A percentile compares a stretch with the other conserved stretches of the same genome.
phyloP scores from a whole-genome alignment of 1,139 yeast species.

The Pichia sp. region DNA sequence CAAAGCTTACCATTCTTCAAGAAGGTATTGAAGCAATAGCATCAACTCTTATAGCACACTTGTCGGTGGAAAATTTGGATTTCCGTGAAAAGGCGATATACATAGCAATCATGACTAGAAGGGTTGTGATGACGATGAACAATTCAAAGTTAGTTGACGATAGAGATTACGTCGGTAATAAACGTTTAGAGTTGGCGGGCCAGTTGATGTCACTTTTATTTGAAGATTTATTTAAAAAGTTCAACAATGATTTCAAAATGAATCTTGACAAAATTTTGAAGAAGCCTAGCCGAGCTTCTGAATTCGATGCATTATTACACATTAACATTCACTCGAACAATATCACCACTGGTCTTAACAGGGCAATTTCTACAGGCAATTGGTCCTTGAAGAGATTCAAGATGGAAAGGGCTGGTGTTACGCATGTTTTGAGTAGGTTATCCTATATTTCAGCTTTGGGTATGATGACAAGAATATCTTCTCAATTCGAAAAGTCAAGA shows the following conservation, averaged over 20 bases:
- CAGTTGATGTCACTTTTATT: constrained; percentile 90
- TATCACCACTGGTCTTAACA: constrained; percentile 88
- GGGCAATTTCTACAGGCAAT: constrained; percentile 97
- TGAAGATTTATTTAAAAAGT: constrained; percentile 95
- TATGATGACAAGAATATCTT: constrained; percentile 98
- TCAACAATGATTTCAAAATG: constrained; percentile 89
- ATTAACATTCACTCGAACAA: constrained; percentile 88
- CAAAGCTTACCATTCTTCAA: constrained; percentile 73
- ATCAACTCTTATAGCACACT: constrained; percentile 92
- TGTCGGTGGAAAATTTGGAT: constrained; percentile 76
- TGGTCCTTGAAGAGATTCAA: constrained; percentile 98
- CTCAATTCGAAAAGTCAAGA: constrained; percentile 96
- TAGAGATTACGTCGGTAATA: constrained; percentile 97
- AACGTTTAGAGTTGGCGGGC: constrained; percentile 94
- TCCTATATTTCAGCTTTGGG: constrained; percentile 95
- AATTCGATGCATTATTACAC: constrained; percentile 86
- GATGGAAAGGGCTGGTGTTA: constrained; percentile 99
- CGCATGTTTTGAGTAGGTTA: constrained; percentile 87
- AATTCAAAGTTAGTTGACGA: constrained; percentile 95
- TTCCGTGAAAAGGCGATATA: constrained; percentile 92
- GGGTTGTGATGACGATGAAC: constrained; percentile 93
- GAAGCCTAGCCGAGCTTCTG: constrained; percentile 91
- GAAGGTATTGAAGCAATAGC: constrained; percentile 98
- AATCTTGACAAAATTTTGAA: constrained; percentile 89
- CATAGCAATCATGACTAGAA: constrained; percentile 93